These are phyloP conservation scores for Chytriomyces sp. DNA, from an alignment of 192 early-diverging fungal species.

Conservation along the genomic window DNA sequence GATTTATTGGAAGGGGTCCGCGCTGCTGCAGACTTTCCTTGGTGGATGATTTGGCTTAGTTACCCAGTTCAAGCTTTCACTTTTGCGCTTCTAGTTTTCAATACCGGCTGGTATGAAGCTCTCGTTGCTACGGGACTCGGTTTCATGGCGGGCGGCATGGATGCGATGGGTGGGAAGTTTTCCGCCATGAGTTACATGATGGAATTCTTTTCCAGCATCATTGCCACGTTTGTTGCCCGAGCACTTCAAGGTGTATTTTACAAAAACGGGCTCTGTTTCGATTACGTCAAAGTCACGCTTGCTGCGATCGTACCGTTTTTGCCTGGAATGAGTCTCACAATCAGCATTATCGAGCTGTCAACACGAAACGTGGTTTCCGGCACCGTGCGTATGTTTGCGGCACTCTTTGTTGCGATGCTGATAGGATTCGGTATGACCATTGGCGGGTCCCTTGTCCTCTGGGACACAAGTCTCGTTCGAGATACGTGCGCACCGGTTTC, in stretches of 20 bases:
- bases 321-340: slow-evolving; percentile 78
- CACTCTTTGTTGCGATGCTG: slow-evolving; percentile 79
- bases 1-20: slow-evolving; percentile 40
- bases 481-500: slow-evolving; percentile 5
- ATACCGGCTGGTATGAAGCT: slow-evolving; percentile 47
- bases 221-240: slow-evolving; percentile 37
- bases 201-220: slow-evolving; percentile 46
- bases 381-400: slow-evolving; percentile 77
- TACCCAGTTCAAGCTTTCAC: slow-evolving; percentile 48
- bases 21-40: slow-evolving; percentile 6
- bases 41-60: slow-evolving; percentile 30
- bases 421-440: slow-evolving; percentile 47
- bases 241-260: slow-evolving; percentile 16
- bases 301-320: slow-evolving; percentile 44
- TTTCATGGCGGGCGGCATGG: slow-evolving; percentile 38
- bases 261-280: slow-evolving; percentile 18
- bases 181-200: slow-evolving; percentile 41
- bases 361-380: slow-evolving; percentile 89
- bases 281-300: slow-evolving; percentile 40
- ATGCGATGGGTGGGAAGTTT: slow-evolving; percentile 28
- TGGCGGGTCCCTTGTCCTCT: slow-evolving; percentile 32
- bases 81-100: slow-evolving; percentile 47
- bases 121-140: slow-evolving; percentile 39
- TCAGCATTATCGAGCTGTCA: slow-evolving; percentile 84
- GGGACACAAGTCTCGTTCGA: neutral